Conservation (phyloP, 495 filamentous ascomycete genomes). For the Diplogelasinospora grovesii region DNA sequence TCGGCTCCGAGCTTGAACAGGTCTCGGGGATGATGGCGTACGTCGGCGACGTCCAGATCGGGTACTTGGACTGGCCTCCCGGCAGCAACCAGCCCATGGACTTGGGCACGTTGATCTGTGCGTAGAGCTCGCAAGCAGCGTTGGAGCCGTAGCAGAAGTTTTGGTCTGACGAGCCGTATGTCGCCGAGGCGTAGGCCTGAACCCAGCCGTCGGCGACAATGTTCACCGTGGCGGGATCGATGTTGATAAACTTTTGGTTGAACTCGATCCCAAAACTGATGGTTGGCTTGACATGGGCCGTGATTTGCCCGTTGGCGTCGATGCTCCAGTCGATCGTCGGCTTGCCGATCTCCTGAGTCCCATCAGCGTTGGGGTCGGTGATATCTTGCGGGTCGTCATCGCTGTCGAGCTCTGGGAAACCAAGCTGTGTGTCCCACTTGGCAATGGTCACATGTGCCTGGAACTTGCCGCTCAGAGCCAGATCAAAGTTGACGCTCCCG, state of each 20-base stretch:
- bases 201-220: conserved; percentile 8
- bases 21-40: no score
- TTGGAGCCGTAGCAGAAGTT: background rate
- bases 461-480: conserved; percentile 7
- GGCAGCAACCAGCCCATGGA: background rate
- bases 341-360: background rate
- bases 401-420: no score
- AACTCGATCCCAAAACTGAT: conserved; percentile 4
- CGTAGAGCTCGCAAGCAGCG: background rate
- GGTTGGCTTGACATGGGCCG: conserved; percentile 4
- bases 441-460: background rate
- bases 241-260: background rate
- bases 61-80: background rate
- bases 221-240: background rate
- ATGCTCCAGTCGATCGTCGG: background rate
- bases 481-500: conserved; percentile 12
- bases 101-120: background rate
- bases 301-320: conserved; percentile 1
- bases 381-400: no score
- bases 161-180: background rate
- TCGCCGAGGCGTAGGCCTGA: no score
- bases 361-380: conserved; percentile 1
- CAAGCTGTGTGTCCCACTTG: no score
- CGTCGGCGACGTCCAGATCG: no score
- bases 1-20: no score